Evolutionary conservation across 164 flowering plant genomes (phyloP).

Genomic region (Magnolia changhungtana): DNA sequence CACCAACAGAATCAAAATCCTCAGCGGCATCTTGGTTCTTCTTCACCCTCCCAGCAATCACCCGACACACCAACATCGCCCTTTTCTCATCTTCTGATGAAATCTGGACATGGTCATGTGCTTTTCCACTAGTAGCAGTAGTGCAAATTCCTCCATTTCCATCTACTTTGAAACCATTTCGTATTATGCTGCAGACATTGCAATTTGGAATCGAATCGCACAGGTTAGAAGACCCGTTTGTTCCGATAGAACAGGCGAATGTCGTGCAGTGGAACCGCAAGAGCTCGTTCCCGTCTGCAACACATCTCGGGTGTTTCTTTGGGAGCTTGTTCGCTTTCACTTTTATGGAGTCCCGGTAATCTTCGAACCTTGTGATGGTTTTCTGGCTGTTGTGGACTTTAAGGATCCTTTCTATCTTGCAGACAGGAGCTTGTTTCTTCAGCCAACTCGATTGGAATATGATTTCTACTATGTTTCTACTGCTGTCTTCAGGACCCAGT

Average conservation of each 20-base stretch:
- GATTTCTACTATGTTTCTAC: conserved; percentile 95
- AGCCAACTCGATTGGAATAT: conserved; percentile 97
- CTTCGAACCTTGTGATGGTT: conserved; percentile 73
- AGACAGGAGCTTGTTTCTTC: conserved; percentile 65
- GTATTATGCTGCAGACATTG: conserved; percentile 63
- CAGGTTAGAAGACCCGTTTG: conserved; percentile 66
- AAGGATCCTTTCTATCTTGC: conserved; percentile 84
- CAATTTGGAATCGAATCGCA: conserved; percentile 67
- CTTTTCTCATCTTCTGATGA: conserved; percentile 39
- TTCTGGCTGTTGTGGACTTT: conserved; percentile 82
- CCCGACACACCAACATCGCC: conserved; percentile 97
- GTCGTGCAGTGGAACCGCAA: conserved; percentile 83
- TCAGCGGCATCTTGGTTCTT: conserved; percentile 50
- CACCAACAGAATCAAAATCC: conserved; percentile 78
- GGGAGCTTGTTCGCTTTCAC: conserved; percentile 58
- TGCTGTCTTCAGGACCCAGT: conserved; percentile 73
- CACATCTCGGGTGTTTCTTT: conserved; percentile 78
- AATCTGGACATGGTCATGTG: conserved; percentile 52
- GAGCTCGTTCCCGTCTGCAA: conserved; percentile 93
- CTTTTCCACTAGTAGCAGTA: conserved; percentile 81
- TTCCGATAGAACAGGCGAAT: conserved; percentile 68
- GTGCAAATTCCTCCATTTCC: conserved; percentile 56
- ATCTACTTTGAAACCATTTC: conserved; percentile 60
- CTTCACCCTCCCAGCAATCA: conserved; percentile 89
- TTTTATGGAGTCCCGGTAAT: conserved; percentile 74